Conservation (phyloP, 2,329 filamentous ascomycete genomes). For the Cytospora piceicola region DNA sequence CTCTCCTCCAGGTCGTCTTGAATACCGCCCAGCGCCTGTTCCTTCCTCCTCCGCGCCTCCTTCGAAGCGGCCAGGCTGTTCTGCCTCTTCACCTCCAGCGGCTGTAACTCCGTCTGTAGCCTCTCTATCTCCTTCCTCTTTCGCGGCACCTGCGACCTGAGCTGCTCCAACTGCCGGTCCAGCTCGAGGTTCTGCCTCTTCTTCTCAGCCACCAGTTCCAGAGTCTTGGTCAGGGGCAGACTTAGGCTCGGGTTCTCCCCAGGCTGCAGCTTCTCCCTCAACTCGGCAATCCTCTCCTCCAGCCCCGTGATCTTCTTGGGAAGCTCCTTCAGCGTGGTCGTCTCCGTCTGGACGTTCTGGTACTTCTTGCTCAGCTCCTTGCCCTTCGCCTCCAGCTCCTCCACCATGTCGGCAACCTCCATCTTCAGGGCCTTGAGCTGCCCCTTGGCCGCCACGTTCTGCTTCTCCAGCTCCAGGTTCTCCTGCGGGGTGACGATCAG, state of each 20-base stretch:
- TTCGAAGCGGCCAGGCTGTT: conserved; percentile 69
- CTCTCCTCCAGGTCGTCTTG: conserved; percentile 76
- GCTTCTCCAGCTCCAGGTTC: conserved; percentile 74
- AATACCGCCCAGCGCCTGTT: conserved; percentile 66
- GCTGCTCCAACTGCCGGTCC: conserved; percentile 65
- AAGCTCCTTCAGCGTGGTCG: conserved; percentile 53
- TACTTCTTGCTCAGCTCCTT: conserved; percentile 60
- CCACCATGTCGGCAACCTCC: conserved; percentile 74
- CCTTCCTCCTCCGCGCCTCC: conserved; percentile 71
- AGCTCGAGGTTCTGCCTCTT: conserved; percentile 59
- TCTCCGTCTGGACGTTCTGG: conserved; percentile 54
- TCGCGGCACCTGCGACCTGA: conserved; percentile 64
- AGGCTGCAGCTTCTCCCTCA: conserved; percentile 48
- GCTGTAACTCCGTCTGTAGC: conserved; percentile 68
- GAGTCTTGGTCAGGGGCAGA: conserved; percentile 62
- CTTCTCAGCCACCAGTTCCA: conserved; percentile 54
- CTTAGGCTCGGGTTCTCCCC: conserved; percentile 51
- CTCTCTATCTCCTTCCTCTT: conserved; percentile 70
- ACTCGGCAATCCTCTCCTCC: conserved; percentile 51
- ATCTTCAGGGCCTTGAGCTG: conserved; percentile 79
- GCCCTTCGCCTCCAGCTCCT: conserved; percentile 69
- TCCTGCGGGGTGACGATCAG: conserved; percentile 81
- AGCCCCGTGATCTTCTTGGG: conserved; percentile 54
- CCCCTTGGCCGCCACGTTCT: conserved; percentile 72
- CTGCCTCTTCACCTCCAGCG: conserved; percentile 68